Conservation (phyloP, 1,139 yeast genomes). For the Magnusiomyces paraingens region DNA sequence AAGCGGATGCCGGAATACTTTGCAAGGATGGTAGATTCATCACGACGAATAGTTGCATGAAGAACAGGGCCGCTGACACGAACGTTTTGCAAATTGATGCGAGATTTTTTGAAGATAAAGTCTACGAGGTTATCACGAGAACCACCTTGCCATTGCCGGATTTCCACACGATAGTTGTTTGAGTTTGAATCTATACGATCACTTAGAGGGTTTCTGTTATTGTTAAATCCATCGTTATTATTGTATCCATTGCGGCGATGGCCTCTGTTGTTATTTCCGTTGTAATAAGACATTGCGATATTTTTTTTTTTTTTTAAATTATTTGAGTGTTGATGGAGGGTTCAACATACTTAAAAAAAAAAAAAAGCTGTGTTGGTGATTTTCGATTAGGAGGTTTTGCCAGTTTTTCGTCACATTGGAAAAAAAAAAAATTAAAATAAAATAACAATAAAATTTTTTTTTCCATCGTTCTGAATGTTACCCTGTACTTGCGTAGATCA, state of each 20-base stretch:
- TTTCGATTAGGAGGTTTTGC: too few relatives aligned
- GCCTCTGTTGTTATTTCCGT: constrained; percentile 17
- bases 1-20: constrained; percentile 72
- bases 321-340: too few relatives aligned
- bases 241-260: constrained; percentile 6
- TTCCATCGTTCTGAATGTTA: too few relatives aligned
- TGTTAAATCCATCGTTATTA: constrained; percentile 7
- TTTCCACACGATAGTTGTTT: constrained; percentile 43
- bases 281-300: background rate
- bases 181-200: constrained; percentile 18
- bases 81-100: constrained; percentile 49
- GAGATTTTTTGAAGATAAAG: constrained; percentile 64
- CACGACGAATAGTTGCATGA: constrained; percentile 51
- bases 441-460: too few relatives aligned
- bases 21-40: constrained; percentile 53
- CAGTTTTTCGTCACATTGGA: too few relatives aligned
- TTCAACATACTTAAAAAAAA: too few relatives aligned
- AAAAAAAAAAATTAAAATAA: too few relatives aligned
- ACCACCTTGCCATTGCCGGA: constrained; percentile 73
- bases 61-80: constrained; percentile 40
- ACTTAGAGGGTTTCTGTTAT: constrained; percentile 12
- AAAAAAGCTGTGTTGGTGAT: too few relatives aligned
- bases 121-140: constrained; percentile 58
- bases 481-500: too few relatives aligned
- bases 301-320: too few relatives aligned